Base-by-base conservation (phyloP, 2,329 filamentous ascomycete genomes). In the Diplodia mutila region DNA sequence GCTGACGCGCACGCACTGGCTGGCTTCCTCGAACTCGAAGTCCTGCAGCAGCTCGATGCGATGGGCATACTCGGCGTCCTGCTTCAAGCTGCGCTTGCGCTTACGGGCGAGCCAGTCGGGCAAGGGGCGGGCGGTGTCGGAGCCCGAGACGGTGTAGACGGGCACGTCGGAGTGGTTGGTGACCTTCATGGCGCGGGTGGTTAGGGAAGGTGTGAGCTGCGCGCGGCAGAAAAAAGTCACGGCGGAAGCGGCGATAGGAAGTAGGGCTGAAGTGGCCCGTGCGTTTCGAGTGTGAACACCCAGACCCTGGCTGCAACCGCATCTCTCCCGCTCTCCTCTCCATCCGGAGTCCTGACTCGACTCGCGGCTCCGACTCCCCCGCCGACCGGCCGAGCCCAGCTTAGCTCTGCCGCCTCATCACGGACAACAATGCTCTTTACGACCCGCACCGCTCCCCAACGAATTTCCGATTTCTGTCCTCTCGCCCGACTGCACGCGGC, bases 1-100 rank as follows among this genome's bases (percentile, higher is more conserved):
- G 73, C 92, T 97, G 70, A 95, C 88, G 61, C 93, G 88, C 70
- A 99, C 88, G 77, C 94, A 97, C 72, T 90, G 88, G 76, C 93
- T 97, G 49, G 96, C 94, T 80, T 97, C 94, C 75, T 97, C 94
- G 75, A 99, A 98, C 76, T 96, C 94, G 79, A 99, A 99, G 77
- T 99, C 95, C 75, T 99, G 95, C 46, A 99, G 86, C 67, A 99
- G 85, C 80, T 99, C 95, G 73, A 99, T 90, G 71, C 95, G 91
- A 78, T 93, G 97, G 70, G 94, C 90, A 80, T 94, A 98, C 77
- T 97, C 94, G 69, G 91, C 85, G 76, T 98, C 94, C 72, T 94
- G 89, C 80, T 98, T 98, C 73, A 97, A 83, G 76, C 92, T 96
- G 77, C 91, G 87, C 84, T 97, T 98, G 77, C 94, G 86, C 74